phyloP scores from a whole-genome alignment of 1,284 basidiomycete genomes.

The Bondarzewia mesenterica region DNA sequence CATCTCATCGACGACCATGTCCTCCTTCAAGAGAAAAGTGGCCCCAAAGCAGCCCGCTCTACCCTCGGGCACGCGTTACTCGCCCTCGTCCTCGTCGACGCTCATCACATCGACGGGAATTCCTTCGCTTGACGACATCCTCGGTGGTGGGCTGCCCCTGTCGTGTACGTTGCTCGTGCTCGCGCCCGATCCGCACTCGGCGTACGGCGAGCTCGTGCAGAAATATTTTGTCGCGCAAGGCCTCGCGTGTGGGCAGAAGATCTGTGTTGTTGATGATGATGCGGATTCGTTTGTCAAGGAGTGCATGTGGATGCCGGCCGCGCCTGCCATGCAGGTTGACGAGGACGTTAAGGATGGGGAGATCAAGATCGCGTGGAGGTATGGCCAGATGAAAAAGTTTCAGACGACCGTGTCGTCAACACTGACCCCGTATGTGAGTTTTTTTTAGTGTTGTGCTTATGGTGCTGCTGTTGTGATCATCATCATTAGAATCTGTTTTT shows the following conservation, averaged over 20 bases:
- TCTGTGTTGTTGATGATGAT: conserved; percentile 61
- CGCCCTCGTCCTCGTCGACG: conserved; percentile 53
- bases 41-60: conserved; percentile 31
- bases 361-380: conserved; percentile 94
- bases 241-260: conserved; percentile 60
- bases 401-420: conserved; percentile 65
- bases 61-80: conserved; percentile 56
- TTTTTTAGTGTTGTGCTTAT: conserved; percentile 1
- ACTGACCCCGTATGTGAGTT: conserved; percentile 37
- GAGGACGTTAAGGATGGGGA: conserved; percentile 36
- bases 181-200: conserved; percentile 77
- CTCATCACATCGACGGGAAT: conserved; percentile 81
- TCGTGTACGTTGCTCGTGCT: conserved; percentile 69
- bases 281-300: conserved; percentile 50
- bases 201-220: conserved; percentile 81
- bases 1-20: conserved; percentile 31
- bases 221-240: conserved; percentile 89
- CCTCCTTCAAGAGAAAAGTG: conserved; percentile 77
- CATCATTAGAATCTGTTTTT: background rate
- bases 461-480: no score
- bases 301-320: conserved; percentile 70
- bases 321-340: conserved; percentile 19
- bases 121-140: conserved; percentile 90
- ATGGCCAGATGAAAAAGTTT: conserved; percentile 87
- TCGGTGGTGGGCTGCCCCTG: conserved; percentile 89